phyloP scores from a whole-genome alignment of 148 eudicot species.

The Cornus kousa region DNA sequence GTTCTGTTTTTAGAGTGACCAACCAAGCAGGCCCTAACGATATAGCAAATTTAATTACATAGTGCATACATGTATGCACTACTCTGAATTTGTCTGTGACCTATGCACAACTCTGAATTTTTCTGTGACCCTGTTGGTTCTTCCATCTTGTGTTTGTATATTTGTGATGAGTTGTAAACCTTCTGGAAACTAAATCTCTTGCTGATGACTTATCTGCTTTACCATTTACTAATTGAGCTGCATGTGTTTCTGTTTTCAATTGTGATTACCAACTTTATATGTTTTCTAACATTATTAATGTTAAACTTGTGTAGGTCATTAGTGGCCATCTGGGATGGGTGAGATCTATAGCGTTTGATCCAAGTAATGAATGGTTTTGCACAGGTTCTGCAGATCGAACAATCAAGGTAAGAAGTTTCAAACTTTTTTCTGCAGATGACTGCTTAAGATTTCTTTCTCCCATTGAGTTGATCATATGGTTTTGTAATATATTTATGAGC shows the following conservation, averaged over 20 bases:
- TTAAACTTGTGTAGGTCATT: conserved; percentile 62
- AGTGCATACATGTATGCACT: no score
- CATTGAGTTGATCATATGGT: neutral
- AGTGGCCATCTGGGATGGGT: conserved; percentile 99
- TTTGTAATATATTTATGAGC: neutral
- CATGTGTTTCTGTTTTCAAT: neutral
- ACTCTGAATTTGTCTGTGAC: neutral
- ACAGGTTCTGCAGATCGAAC: conserved; percentile 99
- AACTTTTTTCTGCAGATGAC: neutral
- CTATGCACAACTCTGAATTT: no score
- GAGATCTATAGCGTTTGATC: conserved; percentile 93
- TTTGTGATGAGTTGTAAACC: neutral
- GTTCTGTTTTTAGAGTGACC: no score
- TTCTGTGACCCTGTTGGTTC: neutral
- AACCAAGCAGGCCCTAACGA: no score
- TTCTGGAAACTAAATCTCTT: neutral
- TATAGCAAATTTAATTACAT: neutral
- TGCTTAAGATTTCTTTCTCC: neutral
- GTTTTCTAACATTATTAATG: neutral
- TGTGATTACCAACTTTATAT: neutral
- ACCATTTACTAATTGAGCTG: no score
- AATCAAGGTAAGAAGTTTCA: conserved; percentile 60
- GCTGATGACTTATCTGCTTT: neutral
- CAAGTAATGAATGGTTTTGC: conserved; percentile 93
- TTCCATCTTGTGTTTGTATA: neutral